A percentile compares a stretch with the other conserved stretches of the same genome.
Evolutionary conservation across 2,329 filamentous ascomycete genomes (phyloP).

Genomic region (Fusarium caatingaense): DNA sequence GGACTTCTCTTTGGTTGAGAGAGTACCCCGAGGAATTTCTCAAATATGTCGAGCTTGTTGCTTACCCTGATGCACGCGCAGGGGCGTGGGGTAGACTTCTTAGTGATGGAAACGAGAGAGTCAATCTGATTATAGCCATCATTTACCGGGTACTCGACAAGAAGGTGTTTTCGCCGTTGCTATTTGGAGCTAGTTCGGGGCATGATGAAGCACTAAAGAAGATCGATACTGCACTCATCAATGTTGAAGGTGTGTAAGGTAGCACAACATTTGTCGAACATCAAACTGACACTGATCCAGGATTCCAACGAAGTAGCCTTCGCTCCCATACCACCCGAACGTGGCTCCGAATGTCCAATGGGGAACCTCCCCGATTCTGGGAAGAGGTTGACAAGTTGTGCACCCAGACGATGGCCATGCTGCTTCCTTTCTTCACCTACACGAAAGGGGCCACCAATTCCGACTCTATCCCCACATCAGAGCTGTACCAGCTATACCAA

Average conservation of each 20-base stretch:
- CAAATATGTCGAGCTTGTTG: slow-evolving; percentile 43
- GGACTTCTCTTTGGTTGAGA: slow-evolving; percentile 42
- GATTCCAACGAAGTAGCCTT: slow-evolving; percentile 46
- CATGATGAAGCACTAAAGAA: slow-evolving; percentile 40
- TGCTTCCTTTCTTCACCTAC: slow-evolving; percentile 44
- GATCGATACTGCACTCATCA: slow-evolving; percentile 43
- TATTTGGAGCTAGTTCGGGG: slow-evolving; percentile 49
- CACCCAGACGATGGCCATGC: slow-evolving; percentile 35
- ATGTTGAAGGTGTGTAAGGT: slow-evolving; percentile 44
- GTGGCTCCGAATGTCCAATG: slow-evolving; percentile 38
- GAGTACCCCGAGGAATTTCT: slow-evolving; percentile 42
- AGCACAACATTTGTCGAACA: neutral
- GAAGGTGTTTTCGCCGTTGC: slow-evolving; percentile 44
- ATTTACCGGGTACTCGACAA: slow-evolving; percentile 47
- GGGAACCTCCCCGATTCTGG: slow-evolving; percentile 48
- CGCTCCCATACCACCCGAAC: slow-evolving; percentile 43
- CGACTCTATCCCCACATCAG: slow-evolving; percentile 4
- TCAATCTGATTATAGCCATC: slow-evolving; percentile 45
- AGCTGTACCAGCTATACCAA: slow-evolving; percentile 45
- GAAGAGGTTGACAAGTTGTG: slow-evolving; percentile 46
- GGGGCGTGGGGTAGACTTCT: slow-evolving; percentile 48
- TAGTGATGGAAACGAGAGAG: slow-evolving; percentile 35
- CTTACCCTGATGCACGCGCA: slow-evolving; percentile 42
- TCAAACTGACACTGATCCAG: slow-evolving; percentile 35
- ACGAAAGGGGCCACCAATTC: slow-evolving; percentile 22